Evolutionary conservation across 768 basidiomycete species (phyloP).

Genomic region (Coprinopsis sp.): DNA sequence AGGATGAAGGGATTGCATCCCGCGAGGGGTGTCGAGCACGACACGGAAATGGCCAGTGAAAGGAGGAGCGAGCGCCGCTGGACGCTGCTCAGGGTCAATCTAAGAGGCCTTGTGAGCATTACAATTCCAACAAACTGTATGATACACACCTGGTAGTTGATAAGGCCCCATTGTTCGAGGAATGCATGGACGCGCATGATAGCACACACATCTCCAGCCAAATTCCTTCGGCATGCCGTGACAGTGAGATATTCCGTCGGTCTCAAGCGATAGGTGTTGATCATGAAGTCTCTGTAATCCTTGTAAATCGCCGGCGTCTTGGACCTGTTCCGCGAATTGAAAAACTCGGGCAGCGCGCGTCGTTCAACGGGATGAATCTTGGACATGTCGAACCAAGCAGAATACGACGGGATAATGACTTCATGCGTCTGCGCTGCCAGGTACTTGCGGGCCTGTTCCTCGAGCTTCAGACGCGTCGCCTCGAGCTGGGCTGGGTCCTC

Average conservation of each 20-base stretch:
- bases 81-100: conserved; percentile 97
- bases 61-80: conserved; percentile 90
- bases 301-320: conserved; percentile 98
- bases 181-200: conserved; percentile 99
- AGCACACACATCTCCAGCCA: conserved; percentile 97
- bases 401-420: conserved; percentile 94
- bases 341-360: conserved; percentile 94
- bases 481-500: conserved; percentile 83
- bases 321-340: conserved; percentile 89
- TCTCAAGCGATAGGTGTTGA: conserved; percentile 93
- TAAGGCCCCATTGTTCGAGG: conserved; percentile 96
- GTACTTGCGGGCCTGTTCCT: conserved; percentile 88
- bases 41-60: conserved; percentile 99
- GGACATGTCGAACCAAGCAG: conserved; percentile 97
- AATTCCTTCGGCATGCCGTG: conserved; percentile 91
- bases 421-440: conserved; percentile 97
- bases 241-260: conserved; percentile 96
- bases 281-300: conserved; percentile 99
- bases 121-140: background rate
- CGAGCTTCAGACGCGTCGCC: conserved; percentile 71
- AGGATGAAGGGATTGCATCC: conserved; percentile 89
- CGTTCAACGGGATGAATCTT: conserved; percentile 90
- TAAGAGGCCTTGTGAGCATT: conserved; percentile 25
- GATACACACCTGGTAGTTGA: conserved; percentile 89
- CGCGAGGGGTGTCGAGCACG: conserved; percentile 93